Conservation (phyloP, 192 early-diverging fungal species). For the Coemansia sp. region DNA sequence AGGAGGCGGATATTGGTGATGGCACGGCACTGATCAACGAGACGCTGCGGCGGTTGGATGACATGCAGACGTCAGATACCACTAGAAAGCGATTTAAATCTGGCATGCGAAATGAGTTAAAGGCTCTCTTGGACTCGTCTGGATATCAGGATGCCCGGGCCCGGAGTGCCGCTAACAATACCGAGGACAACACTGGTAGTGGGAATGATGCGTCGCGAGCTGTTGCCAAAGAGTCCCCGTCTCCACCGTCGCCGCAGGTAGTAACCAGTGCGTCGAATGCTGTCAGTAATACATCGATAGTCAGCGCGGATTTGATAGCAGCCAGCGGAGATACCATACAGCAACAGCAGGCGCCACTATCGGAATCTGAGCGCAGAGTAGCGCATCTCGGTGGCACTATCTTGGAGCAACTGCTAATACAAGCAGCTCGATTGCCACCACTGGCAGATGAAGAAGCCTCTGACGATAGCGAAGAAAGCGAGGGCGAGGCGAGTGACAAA, state of each 20-base stretch:
- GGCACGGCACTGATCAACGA: slow-evolving; percentile 20
- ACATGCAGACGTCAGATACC: neutral
- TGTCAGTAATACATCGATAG: neutral
- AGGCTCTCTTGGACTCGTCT: slow-evolving; percentile 15
- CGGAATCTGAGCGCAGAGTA: slow-evolving; percentile 21
- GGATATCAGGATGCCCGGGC: slow-evolving; percentile 18
- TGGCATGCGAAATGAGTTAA: slow-evolving; percentile 19
- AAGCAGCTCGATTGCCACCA: slow-evolving; percentile 33
- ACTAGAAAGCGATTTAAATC: slow-evolving; percentile 3
- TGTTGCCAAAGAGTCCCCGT: neutral
- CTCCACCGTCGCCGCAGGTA: neutral
- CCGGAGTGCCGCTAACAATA: neutral
- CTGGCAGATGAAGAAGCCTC: slow-evolving; percentile 8
- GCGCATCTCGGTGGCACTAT: slow-evolving; percentile 30
- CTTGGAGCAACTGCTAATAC: slow-evolving; percentile 48
- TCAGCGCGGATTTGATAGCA: neutral
- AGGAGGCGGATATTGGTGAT: slow-evolving; percentile 1
- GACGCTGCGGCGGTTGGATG: slow-evolving; percentile 14
- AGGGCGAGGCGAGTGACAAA: neutral
- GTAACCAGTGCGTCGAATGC: neutral
- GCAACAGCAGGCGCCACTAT: slow-evolving; percentile 8
- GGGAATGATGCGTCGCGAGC: neutral
- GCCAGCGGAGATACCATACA: neutral
- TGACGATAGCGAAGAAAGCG: slow-evolving; percentile 9
- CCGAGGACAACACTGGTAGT: neutral